phyloP scores from a whole-genome alignment of 768 basidiomycete species.

The Macrolepiota fuliginosa region DNA sequence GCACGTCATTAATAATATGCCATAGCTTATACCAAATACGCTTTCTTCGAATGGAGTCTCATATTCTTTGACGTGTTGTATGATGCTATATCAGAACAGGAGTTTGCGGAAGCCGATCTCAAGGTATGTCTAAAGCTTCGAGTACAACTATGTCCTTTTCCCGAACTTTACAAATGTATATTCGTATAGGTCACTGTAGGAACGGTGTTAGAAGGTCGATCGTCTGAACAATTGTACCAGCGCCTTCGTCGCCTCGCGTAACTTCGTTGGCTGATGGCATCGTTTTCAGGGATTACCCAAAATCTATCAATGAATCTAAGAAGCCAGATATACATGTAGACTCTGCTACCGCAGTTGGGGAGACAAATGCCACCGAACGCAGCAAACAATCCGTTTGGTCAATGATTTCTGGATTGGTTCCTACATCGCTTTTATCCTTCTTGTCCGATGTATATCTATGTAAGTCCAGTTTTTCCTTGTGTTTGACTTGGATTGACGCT shows the following conservation, averaged over 20 bases:
- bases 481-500: slow-evolving; percentile 10
- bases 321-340: not conserved
- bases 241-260: slow-evolving; percentile 40
- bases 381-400: not conserved
- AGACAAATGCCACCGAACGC: not conserved
- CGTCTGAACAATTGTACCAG: slow-evolving; percentile 24
- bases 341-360: not conserved
- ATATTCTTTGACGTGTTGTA: slow-evolving; percentile 72
- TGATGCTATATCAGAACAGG: slow-evolving; percentile 63
- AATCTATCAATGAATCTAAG: not conserved
- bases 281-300: not conserved
- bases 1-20: not conserved
- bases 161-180: not conserved
- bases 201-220: slow-evolving; percentile 7
- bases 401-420: not conserved
- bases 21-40: slow-evolving; percentile 81
- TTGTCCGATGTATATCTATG: slow-evolving; percentile 53
- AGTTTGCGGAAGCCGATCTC: slow-evolving; percentile 52
- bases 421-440: slow-evolving; percentile 24
- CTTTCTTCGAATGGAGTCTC: slow-evolving; percentile 86
- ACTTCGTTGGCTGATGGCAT: not conserved
- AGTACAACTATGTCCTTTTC: not conserved
- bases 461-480: slow-evolving; percentile 28
- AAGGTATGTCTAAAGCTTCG: slow-evolving; percentile 37
- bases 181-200: slow-evolving; percentile 26